These are phyloP conservation scores for Pontederia paniculata DNA, from an alignment of 176 grass and related monocot genomes.

Conservation along the genomic window DNA sequence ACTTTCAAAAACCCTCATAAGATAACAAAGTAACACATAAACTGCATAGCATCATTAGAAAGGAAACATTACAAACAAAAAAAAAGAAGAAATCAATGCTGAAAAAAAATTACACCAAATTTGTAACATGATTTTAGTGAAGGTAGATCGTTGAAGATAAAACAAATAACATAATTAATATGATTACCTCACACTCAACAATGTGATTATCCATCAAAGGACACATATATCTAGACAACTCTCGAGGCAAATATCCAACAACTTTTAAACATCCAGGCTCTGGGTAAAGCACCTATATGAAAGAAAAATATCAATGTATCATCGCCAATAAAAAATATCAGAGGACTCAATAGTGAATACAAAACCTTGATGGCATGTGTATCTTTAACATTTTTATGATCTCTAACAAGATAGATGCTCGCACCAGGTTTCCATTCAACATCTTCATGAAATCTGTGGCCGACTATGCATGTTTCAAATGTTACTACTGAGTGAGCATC, in stretches of 20 bases:
- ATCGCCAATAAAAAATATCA: slow-evolving; percentile 13
- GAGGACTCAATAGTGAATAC: slow-evolving; percentile 12
- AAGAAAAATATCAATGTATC: slow-evolving; percentile 19
- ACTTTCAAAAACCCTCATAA: too few species aligned
- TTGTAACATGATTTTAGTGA: too few species aligned
- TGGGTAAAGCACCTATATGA: slow-evolving; percentile 49
- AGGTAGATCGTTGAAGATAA: not conserved
- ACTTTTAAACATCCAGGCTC: slow-evolving; percentile 27
- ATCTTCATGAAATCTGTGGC: slow-evolving; percentile 55
- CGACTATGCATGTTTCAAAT: slow-evolving; percentile 69
- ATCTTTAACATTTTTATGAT: slow-evolving; percentile 61
- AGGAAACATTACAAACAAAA: too few species aligned
- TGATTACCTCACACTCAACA: slow-evolving; percentile 61
- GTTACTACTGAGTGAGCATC: slow-evolving; percentile 21
- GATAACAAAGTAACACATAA: too few species aligned
- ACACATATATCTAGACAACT: slow-evolving; percentile 65
- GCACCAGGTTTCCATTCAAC: slow-evolving; percentile 43
- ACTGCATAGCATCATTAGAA: too few species aligned
- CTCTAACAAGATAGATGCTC: slow-evolving; percentile 41
- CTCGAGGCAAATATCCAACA: slow-evolving; percentile 81
- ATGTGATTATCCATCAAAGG: slow-evolving; percentile 54
- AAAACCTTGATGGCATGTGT: slow-evolving; percentile 72
- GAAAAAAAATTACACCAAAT: too few species aligned
- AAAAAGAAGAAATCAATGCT: too few species aligned
- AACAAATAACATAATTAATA: not conserved